Base-by-base conservation (phyloP, 345 rosid genomes). In the Jatropha curcas region DNA sequence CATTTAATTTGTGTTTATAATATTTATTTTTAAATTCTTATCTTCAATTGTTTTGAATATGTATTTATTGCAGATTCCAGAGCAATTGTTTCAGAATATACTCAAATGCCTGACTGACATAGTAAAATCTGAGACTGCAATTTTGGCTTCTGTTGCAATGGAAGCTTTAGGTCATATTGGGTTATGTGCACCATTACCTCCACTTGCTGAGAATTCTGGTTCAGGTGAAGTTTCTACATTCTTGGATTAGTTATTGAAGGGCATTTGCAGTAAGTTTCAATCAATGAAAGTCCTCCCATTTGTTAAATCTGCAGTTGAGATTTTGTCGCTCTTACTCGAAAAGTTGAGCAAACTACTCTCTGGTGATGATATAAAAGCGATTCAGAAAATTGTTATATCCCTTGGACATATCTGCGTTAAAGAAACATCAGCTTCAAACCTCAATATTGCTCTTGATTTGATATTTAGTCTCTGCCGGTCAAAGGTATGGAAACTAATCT, bases 101-200 rank as follows among this genome's bases (percentile, higher is more conserved):
- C 86, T 94, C 68, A 89, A 80, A 84, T 87, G 88, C 79, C 82
- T 94, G 75, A 87, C 84, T 69, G 87, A 79, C 61, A 80, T 87
- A 77, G 98, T 86, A 60, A 87, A 82, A 50, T 84, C 87, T 71
- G 97, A 92, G 80, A 80, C 86, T 63, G 87, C 90, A 60, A 83
- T 83, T 64, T 82, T 94, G 78, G 92, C 97, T 65, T 92, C 97
- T 67, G 84, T 87, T 81, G 94, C 97, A 60, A 90, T 94, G 96
- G 89, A 94, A 92, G 97, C 97, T 65, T 81, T 94, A 65, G 98
- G 98, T 68, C 98, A 94, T 82, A 88, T 92, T 80, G 98, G 97
- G 46, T 74, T 94, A 41, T 82, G 91, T 77, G 84, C 78, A 14
- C 77, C 88, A 70, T 84, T 94, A 80, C 92, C 97, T 76, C 83